Conservation (phyloP, 805 yeast species). For the Lipomyces sp. region DNA sequence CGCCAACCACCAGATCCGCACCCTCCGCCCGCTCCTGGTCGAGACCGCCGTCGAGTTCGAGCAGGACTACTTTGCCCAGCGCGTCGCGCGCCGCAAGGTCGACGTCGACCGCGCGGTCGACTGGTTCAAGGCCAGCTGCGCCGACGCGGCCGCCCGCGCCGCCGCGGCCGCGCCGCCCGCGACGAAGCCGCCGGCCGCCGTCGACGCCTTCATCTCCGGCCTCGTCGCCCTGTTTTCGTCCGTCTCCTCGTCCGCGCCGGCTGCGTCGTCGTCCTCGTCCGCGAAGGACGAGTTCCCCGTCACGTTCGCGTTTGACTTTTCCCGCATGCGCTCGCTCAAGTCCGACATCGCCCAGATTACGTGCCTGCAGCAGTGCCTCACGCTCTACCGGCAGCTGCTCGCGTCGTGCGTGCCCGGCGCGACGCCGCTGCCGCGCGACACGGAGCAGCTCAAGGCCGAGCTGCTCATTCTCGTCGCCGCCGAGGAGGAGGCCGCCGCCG, state of each 20-base stretch:
- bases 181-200: conserved; percentile 1
- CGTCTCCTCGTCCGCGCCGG: conserved; percentile 30
- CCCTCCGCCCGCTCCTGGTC: conserved; percentile 75
- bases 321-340: conserved; percentile 69
- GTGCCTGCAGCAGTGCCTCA: conserved; percentile 69
- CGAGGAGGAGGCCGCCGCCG: conserved; percentile 1
- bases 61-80: conserved; percentile 67
- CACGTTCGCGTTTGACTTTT: conserved; percentile 78
- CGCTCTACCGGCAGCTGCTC: conserved; percentile 66
- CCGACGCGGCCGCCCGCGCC: not conserved
- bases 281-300: conserved; percentile 67
- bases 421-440: conserved; percentile 7
- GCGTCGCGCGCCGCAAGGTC: conserved; percentile 46
- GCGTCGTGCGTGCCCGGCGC: conserved; percentile 10
- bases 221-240: conserved; percentile 24
- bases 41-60: conserved; percentile 89
- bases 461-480: conserved; percentile 24
- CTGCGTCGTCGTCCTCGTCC: conserved; percentile 62
- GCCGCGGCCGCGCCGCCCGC: not conserved
- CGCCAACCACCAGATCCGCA: conserved; percentile 89
- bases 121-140: conserved; percentile 56
- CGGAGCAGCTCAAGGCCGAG: conserved; percentile 24
- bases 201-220: conserved; percentile 19
- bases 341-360: conserved; percentile 85
- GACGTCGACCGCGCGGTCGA: conserved; percentile 57